Evolutionary conservation across 352 stramenopile species (phyloP).

Genomic region (Globisporangium cystogenes): DNA sequence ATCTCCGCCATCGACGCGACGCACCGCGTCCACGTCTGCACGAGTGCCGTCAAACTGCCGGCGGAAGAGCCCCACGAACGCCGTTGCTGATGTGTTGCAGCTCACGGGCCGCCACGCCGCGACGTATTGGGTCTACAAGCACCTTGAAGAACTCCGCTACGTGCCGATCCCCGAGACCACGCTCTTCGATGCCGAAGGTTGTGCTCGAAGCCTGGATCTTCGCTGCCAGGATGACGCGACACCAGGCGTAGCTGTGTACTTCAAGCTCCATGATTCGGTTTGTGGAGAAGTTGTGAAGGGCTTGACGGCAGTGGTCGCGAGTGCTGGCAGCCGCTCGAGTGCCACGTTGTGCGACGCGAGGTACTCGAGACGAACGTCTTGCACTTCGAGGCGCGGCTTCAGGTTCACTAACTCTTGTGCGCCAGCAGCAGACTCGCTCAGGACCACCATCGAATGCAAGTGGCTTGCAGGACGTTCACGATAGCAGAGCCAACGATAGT

Average conservation of each 20-base stretch:
- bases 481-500: background rate
- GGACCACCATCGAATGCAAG: too few species aligned
- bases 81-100: background rate
- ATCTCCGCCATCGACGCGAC: slow-evolving; percentile 3
- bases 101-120: slow-evolving; percentile 11
- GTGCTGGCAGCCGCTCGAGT: background rate
- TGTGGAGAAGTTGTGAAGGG: too few species aligned
- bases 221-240: slow-evolving; percentile 4
- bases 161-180: slow-evolving; percentile 29
- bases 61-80: slow-evolving; percentile 8
- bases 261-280: too few species aligned
- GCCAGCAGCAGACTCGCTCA: too few species aligned
- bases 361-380: slow-evolving; percentile 30
- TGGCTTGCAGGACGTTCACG: slow-evolving; percentile 16
- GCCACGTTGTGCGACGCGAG: slow-evolving; percentile 8
- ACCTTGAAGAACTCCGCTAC: slow-evolving; percentile 14
- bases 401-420: too few species aligned
- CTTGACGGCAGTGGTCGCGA: too few species aligned
- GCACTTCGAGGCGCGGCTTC: slow-evolving; percentile 27
- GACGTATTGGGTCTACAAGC: slow-evolving; percentile 30
- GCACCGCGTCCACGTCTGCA: slow-evolving; percentile 5
- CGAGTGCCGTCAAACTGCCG: slow-evolving; percentile 4
- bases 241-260: too few species aligned
- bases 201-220: slow-evolving; percentile 30
- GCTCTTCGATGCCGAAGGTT: slow-evolving; percentile 36